Evolutionary conservation across 345 rosid genomes (phyloP).

Genomic region (Lumnitzera racemosa): DNA sequence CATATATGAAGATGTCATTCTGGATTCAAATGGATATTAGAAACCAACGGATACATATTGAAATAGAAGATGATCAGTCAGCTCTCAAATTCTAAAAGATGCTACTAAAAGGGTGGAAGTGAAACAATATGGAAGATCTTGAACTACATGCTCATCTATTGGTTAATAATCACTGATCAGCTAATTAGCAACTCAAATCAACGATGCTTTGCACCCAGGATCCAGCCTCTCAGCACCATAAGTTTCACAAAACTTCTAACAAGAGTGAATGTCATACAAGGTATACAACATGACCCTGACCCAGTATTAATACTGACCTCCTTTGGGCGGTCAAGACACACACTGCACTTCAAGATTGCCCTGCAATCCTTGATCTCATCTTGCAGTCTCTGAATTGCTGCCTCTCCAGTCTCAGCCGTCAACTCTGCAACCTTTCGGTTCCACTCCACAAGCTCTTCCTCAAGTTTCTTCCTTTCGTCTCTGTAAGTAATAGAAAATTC

Average conservation of each 20-base stretch:
- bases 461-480: constrained; percentile 58
- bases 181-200: too few species aligned
- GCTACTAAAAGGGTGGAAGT: too few species aligned
- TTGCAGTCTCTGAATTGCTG: constrained; percentile 81
- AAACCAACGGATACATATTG: too few species aligned
- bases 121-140: too few species aligned
- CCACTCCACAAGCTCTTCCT: constrained; percentile 66
- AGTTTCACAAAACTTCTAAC: too few species aligned
- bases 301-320: constrained; percentile 39
- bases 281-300: neutral
- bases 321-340: constrained; percentile 91
- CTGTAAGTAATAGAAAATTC: constrained; percentile 22
- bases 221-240: too few species aligned
- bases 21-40: too few species aligned
- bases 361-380: constrained; percentile 81
- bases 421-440: constrained; percentile 56
- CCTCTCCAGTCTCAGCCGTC: constrained; percentile 71
- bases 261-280: too few species aligned
- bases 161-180: too few species aligned
- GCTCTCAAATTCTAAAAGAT: neutral
- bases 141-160: neutral
- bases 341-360: constrained; percentile 85
- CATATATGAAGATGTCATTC: too few species aligned
- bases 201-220: too few species aligned
- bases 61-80: too few species aligned